phyloP scores from a whole-genome alignment of 768 basidiomycete species.

The Phlebiopsis flavidoalba region DNA sequence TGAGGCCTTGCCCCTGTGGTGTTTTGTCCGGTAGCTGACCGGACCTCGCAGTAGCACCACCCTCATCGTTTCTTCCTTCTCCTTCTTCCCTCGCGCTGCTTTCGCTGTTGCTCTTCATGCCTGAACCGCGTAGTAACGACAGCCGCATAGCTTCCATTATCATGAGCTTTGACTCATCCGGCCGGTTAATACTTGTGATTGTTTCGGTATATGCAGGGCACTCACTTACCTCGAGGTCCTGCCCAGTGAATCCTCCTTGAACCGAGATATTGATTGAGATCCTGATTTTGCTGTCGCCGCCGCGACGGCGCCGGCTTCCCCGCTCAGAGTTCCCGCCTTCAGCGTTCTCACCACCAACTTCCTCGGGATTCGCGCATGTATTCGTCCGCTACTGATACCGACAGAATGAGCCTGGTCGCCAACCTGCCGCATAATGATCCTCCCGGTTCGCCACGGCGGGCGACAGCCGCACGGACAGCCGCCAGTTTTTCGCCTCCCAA shows the following conservation, averaged over 20 bases:
- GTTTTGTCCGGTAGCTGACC: too few species aligned
- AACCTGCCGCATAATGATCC: slow-evolving; percentile 98
- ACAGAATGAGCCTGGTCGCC: slow-evolving; percentile 96
- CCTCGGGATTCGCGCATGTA: slow-evolving; percentile 59
- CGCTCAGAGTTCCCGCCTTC: slow-evolving; percentile 31
- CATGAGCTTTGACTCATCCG: slow-evolving; percentile 68
- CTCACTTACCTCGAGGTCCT: slow-evolving; percentile 90
- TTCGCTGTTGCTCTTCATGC: slow-evolving; percentile 89
- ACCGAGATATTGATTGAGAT: slow-evolving; percentile 57
- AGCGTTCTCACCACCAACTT: slow-evolving; percentile 42
- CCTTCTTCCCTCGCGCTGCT: slow-evolving; percentile 67
- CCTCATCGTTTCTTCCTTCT: slow-evolving; percentile 39
- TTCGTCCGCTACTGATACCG: slow-evolving; percentile 87
- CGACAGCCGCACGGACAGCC: slow-evolving; percentile 90
- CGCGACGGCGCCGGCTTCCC: slow-evolving; percentile 49
- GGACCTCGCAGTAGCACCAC: slow-evolving; percentile 22
- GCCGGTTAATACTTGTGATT: not conserved
- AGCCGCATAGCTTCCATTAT: slow-evolving; percentile 98
- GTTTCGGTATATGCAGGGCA: not conserved
- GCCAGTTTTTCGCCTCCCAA: slow-evolving; percentile 96
- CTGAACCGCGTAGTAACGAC: slow-evolving; percentile 88
- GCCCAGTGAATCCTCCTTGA: slow-evolving; percentile 70
- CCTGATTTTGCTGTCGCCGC: slow-evolving; percentile 49
- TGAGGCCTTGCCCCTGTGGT: slow-evolving; percentile 15
- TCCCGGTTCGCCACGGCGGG: slow-evolving; percentile 91